Evolutionary conservation across 2,329 filamentous ascomycete species (phyloP).

Genomic region (Fusarium nisikadoi): DNA sequence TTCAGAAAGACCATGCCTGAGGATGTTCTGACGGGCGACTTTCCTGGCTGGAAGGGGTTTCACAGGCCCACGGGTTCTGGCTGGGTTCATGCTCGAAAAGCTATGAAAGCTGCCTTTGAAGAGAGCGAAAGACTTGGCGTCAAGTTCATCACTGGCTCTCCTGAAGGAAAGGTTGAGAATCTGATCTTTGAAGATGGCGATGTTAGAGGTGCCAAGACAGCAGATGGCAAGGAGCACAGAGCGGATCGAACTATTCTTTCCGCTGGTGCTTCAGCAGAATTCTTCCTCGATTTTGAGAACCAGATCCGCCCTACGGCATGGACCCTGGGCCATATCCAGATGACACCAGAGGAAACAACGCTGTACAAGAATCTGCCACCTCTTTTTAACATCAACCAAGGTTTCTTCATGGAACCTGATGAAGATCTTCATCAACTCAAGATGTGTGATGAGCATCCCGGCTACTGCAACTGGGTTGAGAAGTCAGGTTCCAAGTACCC

Average conservation of each 20-base stretch:
- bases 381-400: constrained; percentile 32
- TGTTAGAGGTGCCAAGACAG: constrained; percentile 20
- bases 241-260: constrained; percentile 14
- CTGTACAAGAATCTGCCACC: constrained; percentile 22
- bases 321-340: constrained; percentile 30
- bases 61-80: constrained; percentile 20
- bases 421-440: constrained; percentile 30
- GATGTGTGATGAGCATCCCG: constrained; percentile 33
- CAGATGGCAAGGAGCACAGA: constrained; percentile 10
- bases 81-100: constrained; percentile 33
- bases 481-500: neutral
- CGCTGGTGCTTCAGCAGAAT: constrained; percentile 13
- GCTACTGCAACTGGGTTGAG: constrained; percentile 27
- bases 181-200: constrained; percentile 13
- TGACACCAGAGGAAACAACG: constrained; percentile 16
- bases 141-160: constrained; percentile 19
- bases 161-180: neutral
- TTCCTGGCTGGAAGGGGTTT: constrained; percentile 27
- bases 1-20: constrained; percentile 26
- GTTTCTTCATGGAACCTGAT: constrained; percentile 36
- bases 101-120: constrained; percentile 22
- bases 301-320: constrained; percentile 28
- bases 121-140: constrained; percentile 23
- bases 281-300: constrained; percentile 34
- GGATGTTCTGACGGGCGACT: constrained; percentile 19